Conservation (phyloP, 352 stramenopile genomes). For the Blastocystis sp. region DNA sequence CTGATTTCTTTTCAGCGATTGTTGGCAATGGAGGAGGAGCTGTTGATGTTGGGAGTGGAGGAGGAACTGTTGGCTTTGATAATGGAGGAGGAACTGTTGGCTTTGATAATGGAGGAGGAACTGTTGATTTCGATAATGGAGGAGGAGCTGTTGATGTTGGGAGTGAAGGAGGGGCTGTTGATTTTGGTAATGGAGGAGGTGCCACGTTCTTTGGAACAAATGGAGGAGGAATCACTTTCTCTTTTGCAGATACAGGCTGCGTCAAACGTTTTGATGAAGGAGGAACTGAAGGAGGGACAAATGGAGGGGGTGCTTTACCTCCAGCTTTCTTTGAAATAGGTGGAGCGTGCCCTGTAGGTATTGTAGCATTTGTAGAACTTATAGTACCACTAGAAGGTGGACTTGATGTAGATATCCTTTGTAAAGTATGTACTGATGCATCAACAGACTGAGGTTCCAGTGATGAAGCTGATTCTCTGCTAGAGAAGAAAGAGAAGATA, state of each 20-base stretch:
- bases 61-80: neutral
- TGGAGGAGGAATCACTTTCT: neutral
- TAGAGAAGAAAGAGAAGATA: slow-evolving; percentile 17
- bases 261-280: neutral
- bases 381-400: neutral
- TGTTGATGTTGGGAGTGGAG: neutral
- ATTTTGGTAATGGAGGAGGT: neutral
- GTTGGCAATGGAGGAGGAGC: neutral
- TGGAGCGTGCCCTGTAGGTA: neutral
- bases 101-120: neutral
- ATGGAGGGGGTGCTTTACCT: neutral
- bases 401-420: neutral
- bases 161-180: neutral
- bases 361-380: neutral
- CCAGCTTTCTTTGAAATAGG: neutral
- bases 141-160: neutral
- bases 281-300: neutral
- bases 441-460: neutral
- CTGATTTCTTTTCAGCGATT: neutral
- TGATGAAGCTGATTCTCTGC: neutral
- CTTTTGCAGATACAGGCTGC: neutral
- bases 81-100: neutral
- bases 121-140: neutral
- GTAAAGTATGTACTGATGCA: neutral
- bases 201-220: neutral